Percentiles rank a stretch among this genome's conserved stretches.
These are phyloP conservation scores for Jackrogersella minutella DNA, from an alignment of 495 filamentous ascomycete species.

Conservation along the genomic window DNA sequence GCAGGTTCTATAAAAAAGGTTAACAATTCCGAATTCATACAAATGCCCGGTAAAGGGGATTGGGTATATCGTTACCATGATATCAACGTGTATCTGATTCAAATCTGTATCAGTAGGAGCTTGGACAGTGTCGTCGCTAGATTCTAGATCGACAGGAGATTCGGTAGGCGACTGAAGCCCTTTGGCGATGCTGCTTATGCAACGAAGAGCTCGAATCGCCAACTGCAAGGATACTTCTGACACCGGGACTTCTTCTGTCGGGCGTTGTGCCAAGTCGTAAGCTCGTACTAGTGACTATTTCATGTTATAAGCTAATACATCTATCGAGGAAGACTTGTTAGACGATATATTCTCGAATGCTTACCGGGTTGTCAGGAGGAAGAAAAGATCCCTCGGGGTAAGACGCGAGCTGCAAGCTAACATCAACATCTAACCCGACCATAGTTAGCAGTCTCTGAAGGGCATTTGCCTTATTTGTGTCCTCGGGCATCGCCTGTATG, in stretches of 20 bases:
- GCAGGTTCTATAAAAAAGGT: constrained; percentile 44
- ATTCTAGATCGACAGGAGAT: constrained; percentile 70
- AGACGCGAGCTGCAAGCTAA: constrained; percentile 47
- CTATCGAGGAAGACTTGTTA: neutral
- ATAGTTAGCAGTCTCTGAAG: constrained; percentile 71
- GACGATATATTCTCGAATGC: neutral
- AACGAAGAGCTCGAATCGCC: constrained; percentile 72
- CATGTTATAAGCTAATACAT: constrained; percentile 7
- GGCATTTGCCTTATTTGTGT: constrained; percentile 67
- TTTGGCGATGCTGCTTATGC: constrained; percentile 78
- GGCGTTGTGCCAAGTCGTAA: constrained; percentile 49
- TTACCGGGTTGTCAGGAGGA: constrained; percentile 48
- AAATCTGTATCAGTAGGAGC: constrained; percentile 36
- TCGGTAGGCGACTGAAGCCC: constrained; percentile 80
- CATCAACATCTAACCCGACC: constrained; percentile 68
- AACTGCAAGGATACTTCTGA: constrained; percentile 59
- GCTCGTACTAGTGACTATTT: constrained; percentile 46
- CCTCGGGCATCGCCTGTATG: constrained; percentile 75
- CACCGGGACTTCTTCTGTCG: constrained; percentile 37
- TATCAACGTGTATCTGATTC: constrained; percentile 36
- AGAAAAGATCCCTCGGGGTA: constrained; percentile 40
- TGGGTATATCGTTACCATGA: constrained; percentile 42
- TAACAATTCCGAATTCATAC: neutral
- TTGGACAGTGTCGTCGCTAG: constrained; percentile 37
- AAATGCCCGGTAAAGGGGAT: neutral